Evolutionary conservation across 1,139 yeast genomes (phyloP).

Genomic region (Taphrina deformans): DNA sequence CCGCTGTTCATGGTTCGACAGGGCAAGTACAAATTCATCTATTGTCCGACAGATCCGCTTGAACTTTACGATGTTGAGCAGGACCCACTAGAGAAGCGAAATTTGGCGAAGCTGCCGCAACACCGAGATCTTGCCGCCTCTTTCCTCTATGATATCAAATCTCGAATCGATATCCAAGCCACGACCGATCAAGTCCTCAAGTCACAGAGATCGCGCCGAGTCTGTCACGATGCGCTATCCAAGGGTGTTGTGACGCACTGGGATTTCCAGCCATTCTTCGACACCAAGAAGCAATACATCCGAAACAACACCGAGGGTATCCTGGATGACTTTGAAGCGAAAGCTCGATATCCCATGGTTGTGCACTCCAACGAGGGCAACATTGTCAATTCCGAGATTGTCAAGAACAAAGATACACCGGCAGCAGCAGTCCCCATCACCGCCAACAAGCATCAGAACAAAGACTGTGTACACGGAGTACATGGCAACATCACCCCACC

Average conservation of each 20-base stretch:
- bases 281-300: conserved; percentile 13
- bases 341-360: conserved; percentile 20
- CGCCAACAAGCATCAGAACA: conserved; percentile 3
- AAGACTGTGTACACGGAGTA: conserved; percentile 42
- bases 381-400: conserved; percentile 7
- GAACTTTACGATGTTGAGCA: conserved; percentile 26
- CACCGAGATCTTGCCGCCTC: conserved; percentile 24
- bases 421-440: conserved; percentile 25
- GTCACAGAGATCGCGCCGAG: conserved; percentile 30
- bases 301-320: conserved; percentile 29
- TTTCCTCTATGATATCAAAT: conserved; percentile 22
- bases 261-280: conserved; percentile 33
- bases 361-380: conserved; percentile 18
- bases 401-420: background rate
- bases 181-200: conserved; percentile 18
- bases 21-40: conserved; percentile 30
- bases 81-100: conserved; percentile 17
- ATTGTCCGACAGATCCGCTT: conserved; percentile 30
- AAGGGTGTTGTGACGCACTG: conserved; percentile 31
- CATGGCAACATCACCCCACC: conserved; percentile 53
- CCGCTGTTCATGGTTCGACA: conserved; percentile 32
- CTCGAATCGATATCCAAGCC: conserved; percentile 9
- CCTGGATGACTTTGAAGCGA: conserved; percentile 29
- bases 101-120: conserved; percentile 14
- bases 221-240: conserved; percentile 27